Conservation (phyloP, 331 rosid species). For the Rhamnella rubrinervis region DNA sequence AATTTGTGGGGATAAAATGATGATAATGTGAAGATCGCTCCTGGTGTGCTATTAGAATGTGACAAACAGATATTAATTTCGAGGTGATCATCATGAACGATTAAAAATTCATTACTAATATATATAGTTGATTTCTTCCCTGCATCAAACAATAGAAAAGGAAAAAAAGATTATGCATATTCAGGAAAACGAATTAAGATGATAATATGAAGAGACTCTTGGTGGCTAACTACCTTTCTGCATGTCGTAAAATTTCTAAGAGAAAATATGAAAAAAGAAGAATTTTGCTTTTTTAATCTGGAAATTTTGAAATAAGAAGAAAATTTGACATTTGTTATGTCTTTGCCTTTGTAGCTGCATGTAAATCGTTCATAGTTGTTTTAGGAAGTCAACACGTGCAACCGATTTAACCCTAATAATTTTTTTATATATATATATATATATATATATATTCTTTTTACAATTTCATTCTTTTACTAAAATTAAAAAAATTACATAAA, state of each 20-base stretch:
- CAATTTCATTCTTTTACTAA: too few relatives aligned
- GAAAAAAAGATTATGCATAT: background rate
- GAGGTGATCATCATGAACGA: too few relatives aligned
- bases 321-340: background rate
- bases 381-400: too few relatives aligned
- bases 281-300: conserved; percentile 15
- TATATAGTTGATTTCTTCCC: background rate
- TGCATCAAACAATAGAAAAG: background rate
- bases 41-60: too few relatives aligned
- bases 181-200: background rate
- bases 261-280: conserved; percentile 12
- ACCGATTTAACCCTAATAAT: too few relatives aligned
- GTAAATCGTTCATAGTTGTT: conserved; percentile 20
- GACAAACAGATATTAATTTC: too few relatives aligned
- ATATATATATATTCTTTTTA: too few relatives aligned
- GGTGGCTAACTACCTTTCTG: conserved; percentile 46
- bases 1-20: too few relatives aligned
- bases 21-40: too few relatives aligned
- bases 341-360: conserved; percentile 20
- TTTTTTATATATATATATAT: too few relatives aligned
- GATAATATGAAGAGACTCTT: conserved; percentile 9
- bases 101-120: background rate
- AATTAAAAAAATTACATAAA: too few relatives aligned
- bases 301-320: conserved; percentile 2
- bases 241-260: conserved; percentile 45